Percentiles rank a stretch among this genome's conserved stretches.
phyloP scores from a whole-genome alignment of 2,329 filamentous ascomycete species.

The Fusarium anguioides region DNA sequence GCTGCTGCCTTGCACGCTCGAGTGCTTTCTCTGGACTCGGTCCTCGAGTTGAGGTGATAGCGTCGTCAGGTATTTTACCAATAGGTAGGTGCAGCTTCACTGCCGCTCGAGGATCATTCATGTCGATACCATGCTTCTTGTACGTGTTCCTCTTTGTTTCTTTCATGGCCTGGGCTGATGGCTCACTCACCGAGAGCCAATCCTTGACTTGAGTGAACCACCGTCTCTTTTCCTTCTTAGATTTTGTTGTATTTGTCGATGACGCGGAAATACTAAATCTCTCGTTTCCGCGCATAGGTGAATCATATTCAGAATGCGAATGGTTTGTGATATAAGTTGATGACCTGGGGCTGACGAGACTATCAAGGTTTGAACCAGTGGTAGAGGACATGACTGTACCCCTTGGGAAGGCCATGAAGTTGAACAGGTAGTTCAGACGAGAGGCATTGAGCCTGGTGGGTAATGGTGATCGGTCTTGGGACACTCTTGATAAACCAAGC shows the following conservation, averaged over 20 bases:
- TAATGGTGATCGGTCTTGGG: background rate
- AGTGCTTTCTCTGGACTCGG: conserved; percentile 59
- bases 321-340: conserved; percentile 27
- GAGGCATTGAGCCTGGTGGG: background rate
- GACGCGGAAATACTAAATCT: conserved; percentile 23
- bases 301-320: conserved; percentile 42
- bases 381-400: conserved; percentile 20
- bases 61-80: conserved; percentile 57
- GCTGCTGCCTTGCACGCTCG: conserved; percentile 50
- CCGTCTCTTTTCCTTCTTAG: conserved; percentile 46
- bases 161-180: conserved; percentile 61
- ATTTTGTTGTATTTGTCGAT: conserved; percentile 28
- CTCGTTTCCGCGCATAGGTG: conserved; percentile 37
- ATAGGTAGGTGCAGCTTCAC: conserved; percentile 60
- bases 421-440: background rate
- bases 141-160: conserved; percentile 58
- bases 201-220: conserved; percentile 60
- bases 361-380: conserved; percentile 9
- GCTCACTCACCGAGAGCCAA: conserved; percentile 62
- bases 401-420: background rate
- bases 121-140: conserved; percentile 57
- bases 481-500: background rate
- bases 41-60: conserved; percentile 59
- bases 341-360: conserved; percentile 14
- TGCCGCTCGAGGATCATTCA: conserved; percentile 56